Conservation (phyloP, 2,329 filamentous ascomycete species). For the Torrubiella hemipterigena region DNA sequence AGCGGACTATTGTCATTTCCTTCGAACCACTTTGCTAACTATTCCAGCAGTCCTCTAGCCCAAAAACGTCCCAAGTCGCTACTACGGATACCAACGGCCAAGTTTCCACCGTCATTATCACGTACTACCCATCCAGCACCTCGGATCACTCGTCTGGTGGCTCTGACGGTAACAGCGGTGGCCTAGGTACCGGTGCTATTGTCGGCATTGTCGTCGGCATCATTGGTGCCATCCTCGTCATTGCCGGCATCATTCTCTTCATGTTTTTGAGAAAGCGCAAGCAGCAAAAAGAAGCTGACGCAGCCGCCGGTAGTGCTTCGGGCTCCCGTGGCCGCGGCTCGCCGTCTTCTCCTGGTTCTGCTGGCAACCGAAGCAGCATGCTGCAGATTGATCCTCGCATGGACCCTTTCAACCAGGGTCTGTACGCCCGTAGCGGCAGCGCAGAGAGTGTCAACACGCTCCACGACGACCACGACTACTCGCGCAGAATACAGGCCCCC, state of each 20-base stretch:
- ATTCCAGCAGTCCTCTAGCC: too few relatives aligned
- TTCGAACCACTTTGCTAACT: too few relatives aligned
- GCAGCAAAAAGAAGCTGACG: constrained; percentile 27
- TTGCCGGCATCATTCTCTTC: constrained; percentile 24
- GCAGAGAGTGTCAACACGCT: constrained; percentile 52
- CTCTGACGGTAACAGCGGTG: constrained; percentile 7
- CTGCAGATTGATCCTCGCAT: constrained; percentile 51
- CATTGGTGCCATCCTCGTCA: constrained; percentile 27
- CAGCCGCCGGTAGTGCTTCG: constrained; percentile 30
- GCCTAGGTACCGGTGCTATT: constrained; percentile 32
- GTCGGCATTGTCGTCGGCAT: constrained; percentile 43
- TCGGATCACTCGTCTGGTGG: constrained; percentile 3
- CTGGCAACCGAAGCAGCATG: constrained; percentile 37
- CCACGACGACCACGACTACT: constrained; percentile 55
- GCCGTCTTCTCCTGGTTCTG: constrained; percentile 20
- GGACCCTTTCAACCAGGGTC: constrained; percentile 45
- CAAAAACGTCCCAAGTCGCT: neutral
- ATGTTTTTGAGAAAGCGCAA: constrained; percentile 28
- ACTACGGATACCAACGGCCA: neutral
- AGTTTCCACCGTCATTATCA: constrained; percentile 33
- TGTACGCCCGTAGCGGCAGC: constrained; percentile 47
- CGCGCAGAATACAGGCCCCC: constrained; percentile 42
- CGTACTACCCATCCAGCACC: neutral
- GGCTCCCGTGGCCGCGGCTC: constrained; percentile 32
- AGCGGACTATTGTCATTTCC: neutral